A percentile compares a stretch with the other conserved stretches of the same genome.
phyloP scores from a whole-genome alignment of 2,329 filamentous ascomycete species.

The Cryphonectria radicalis region DNA sequence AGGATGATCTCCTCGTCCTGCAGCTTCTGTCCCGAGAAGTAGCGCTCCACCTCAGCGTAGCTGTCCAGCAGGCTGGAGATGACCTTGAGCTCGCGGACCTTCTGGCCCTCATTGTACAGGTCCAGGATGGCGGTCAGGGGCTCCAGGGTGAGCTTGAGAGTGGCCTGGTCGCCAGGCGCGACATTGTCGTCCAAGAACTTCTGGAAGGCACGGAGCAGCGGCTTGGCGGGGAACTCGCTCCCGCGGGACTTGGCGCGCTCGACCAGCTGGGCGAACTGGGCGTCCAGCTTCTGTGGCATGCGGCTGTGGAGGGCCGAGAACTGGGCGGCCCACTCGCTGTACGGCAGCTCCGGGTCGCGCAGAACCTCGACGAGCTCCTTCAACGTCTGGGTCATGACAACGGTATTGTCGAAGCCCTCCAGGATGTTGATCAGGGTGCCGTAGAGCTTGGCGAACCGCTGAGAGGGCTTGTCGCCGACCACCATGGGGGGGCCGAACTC shows the following conservation, averaged over 20 bases:
- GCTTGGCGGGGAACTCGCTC: conserved; percentile 89
- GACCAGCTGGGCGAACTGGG: conserved; percentile 80
- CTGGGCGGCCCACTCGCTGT: conserved; percentile 94
- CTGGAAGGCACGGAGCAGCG: conserved; percentile 78
- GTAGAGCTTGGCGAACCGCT: conserved; percentile 79
- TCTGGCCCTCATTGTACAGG: conserved; percentile 84
- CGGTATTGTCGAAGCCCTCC: conserved; percentile 92
- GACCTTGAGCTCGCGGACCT: conserved; percentile 84
- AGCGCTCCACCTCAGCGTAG: conserved; percentile 81
- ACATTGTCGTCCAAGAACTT: conserved; percentile 92
- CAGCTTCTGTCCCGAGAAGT: conserved; percentile 82
- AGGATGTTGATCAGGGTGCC: conserved; percentile 86
- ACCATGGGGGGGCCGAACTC: conserved; percentile 85
- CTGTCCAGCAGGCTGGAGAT: conserved; percentile 79
- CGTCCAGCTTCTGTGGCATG: conserved; percentile 93
- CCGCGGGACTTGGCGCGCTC: conserved; percentile 79
- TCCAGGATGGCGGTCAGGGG: conserved; percentile 80
- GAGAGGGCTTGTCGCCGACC: conserved; percentile 87
- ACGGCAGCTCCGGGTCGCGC: conserved; percentile 86
- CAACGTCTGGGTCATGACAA: conserved; percentile 87
- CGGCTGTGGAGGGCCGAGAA: conserved; percentile 95
- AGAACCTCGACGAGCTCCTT: conserved; percentile 91
- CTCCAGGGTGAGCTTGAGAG: conserved; percentile 72
- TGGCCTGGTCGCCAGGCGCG: conserved; percentile 69
- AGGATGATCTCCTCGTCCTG: conserved; percentile 95